phyloP scores from a whole-genome alignment of 108 stramenopile genomes.

The Tribonema minus region DNA sequence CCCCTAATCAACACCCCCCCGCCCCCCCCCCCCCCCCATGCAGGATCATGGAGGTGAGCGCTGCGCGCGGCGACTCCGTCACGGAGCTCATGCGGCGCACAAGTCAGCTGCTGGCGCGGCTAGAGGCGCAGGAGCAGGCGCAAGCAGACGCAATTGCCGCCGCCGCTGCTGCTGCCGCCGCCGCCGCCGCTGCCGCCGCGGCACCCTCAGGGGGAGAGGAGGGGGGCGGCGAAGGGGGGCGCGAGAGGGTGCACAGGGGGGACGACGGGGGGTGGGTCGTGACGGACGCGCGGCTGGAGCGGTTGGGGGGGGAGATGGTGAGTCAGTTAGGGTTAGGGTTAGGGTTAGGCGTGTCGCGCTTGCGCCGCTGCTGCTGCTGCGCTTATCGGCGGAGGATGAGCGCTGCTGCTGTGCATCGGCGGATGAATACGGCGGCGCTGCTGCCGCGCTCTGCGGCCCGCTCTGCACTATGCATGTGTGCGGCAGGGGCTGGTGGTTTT shows the following conservation, averaged over 20 bases:
- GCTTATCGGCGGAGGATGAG: too few relatives aligned
- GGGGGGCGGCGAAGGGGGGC: constrained; percentile 1
- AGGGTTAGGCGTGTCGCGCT: not conserved
- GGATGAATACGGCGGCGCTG: too few relatives aligned
- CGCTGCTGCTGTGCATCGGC: too few relatives aligned
- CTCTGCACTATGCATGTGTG: too few relatives aligned
- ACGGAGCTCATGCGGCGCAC: constrained; percentile 83
- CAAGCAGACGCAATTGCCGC: constrained; percentile 8
- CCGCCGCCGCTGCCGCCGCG: not conserved
- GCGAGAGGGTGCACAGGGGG: not conserved
- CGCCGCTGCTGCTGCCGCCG: not conserved
- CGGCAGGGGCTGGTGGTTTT: too few relatives aligned
- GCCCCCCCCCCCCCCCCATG: not conserved
- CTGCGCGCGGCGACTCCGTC: constrained; percentile 72
- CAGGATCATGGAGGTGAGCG: constrained; percentile 46
- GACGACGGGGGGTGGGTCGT: not conserved
- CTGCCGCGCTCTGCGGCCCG: too few relatives aligned
- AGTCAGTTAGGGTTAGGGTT: not conserved
- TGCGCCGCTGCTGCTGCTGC: not conserved
- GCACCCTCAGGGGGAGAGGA: not conserved
- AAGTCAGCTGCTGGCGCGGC: constrained; percentile 73
- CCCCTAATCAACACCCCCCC: too few relatives aligned
- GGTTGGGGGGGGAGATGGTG: not conserved
- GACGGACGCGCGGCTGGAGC: not conserved
- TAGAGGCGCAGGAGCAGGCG: constrained; percentile 51